These are phyloP conservation scores for Macrolepiota dolichaula DNA, from an alignment of 768 basidiomycete species.

Conservation along the genomic window DNA sequence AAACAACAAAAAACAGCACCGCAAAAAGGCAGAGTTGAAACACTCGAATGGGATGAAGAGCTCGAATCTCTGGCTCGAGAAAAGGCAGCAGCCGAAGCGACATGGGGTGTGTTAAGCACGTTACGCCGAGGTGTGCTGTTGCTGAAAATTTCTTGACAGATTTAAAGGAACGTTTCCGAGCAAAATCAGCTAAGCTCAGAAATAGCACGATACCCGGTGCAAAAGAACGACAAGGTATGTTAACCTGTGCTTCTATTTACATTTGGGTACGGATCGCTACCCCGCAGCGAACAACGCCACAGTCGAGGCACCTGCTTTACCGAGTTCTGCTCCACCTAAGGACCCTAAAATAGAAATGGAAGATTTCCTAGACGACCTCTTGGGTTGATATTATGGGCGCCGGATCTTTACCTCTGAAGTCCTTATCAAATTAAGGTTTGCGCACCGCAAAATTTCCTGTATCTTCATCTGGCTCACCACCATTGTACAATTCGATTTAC, in stretches of 20 bases:
- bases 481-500: too few relatives aligned
- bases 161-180: conserved; percentile 54
- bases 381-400: conserved; percentile 26
- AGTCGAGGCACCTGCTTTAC: conserved; percentile 53
- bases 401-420: too few relatives aligned
- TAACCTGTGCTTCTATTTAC: conserved; percentile 10
- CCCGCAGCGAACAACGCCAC: conserved; percentile 11
- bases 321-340: conserved; percentile 31
- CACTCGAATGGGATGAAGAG: conserved; percentile 65
- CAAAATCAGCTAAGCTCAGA: conserved; percentile 47
- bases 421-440: too few relatives aligned
- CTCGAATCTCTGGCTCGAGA: conserved; percentile 66
- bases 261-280: neutral
- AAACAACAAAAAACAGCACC: conserved; percentile 19
- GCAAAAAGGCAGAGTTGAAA: conserved; percentile 61
- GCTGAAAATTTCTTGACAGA: conserved; percentile 31
- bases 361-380: conserved; percentile 66
- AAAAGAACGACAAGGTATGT: conserved; percentile 35
- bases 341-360: conserved; percentile 60
- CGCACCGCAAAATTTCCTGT: too few relatives aligned
- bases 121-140: neutral
- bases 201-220: conserved; percentile 28
- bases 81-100: conserved; percentile 72
- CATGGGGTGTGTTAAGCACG: conserved; percentile 48
- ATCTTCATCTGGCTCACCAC: too few relatives aligned